Percentiles rank a stretch among this genome's conserved stretches.
These are phyloP conservation scores for Atkinsonella texensis DNA, from an alignment of 2,329 filamentous ascomycete genomes.

Conservation along the genomic window DNA sequence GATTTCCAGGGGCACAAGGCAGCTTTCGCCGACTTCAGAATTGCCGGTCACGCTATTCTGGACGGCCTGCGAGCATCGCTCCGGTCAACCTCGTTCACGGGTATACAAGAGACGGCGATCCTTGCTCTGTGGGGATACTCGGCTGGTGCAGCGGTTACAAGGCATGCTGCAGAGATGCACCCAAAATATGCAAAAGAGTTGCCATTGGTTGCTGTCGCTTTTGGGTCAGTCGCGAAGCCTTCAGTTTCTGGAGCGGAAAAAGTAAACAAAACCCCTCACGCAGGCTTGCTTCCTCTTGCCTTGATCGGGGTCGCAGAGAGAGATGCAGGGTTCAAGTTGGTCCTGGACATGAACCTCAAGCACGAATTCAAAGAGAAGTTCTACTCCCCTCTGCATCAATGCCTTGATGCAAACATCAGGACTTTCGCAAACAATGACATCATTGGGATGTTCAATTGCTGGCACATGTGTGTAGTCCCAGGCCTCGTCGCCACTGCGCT, in stretches of 20 bases:
- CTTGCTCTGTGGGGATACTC: conserved; percentile 1
- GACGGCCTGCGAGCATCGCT: neutral
- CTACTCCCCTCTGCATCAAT: neutral
- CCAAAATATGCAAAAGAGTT: neutral
- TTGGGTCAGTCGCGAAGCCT: neutral
- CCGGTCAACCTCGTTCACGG: neutral
- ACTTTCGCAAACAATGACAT: neutral
- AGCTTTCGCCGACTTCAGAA: neutral
- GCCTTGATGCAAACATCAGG: neutral
- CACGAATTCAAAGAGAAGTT: neutral
- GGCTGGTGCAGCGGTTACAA: neutral
- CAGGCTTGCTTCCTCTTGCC: neutral
- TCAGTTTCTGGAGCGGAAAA: too few species aligned
- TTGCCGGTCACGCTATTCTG: neutral
- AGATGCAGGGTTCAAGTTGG: neutral
- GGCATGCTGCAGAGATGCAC: neutral
- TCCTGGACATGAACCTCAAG: neutral
- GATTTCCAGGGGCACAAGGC: neutral
- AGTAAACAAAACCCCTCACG: neutral
- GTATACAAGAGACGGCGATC: neutral
- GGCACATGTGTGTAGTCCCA: neutral
- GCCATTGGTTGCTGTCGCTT: neutral
- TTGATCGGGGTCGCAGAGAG: neutral
- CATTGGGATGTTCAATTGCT: neutral
- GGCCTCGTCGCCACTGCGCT: fast-evolving